Conservation (phyloP, 2,329 filamentous ascomycete species). For the Exophiala sideris region DNA sequence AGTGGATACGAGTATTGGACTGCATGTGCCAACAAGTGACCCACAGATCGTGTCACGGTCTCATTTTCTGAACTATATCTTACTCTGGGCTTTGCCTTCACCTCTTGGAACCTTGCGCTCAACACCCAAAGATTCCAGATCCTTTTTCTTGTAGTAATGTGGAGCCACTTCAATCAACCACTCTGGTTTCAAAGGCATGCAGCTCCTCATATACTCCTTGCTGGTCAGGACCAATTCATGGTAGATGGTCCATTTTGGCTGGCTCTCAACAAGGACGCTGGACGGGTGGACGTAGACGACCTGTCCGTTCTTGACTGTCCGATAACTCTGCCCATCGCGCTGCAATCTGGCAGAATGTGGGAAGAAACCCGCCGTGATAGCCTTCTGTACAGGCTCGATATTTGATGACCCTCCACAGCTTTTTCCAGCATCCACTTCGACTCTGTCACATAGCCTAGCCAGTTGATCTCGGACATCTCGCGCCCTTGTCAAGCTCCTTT, state of each 20-base stretch:
- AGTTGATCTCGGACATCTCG: conserved; percentile 92
- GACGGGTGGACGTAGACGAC: conserved; percentile 90
- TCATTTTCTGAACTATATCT: conserved; percentile 12
- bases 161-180: conserved; percentile 90
- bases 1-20: background rate
- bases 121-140: conserved; percentile 73
- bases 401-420: conserved; percentile 62
- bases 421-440: conserved; percentile 71
- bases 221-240: conserved; percentile 75
- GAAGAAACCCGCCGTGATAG: conserved; percentile 90
- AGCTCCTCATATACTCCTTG: conserved; percentile 90
- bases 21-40: too few relatives aligned
- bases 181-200: conserved; percentile 76
- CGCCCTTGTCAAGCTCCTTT: conserved; percentile 80
- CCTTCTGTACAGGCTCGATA: conserved; percentile 75
- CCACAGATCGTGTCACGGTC: too few relatives aligned
- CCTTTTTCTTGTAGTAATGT: conserved; percentile 90
- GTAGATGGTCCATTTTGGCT: conserved; percentile 81
- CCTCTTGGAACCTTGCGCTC: conserved; percentile 72
- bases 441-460: conserved; percentile 84
- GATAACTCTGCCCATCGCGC: conserved; percentile 79
- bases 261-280: conserved; percentile 67
- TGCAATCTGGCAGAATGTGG: conserved; percentile 83
- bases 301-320: conserved; percentile 85
- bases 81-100: conserved; percentile 38